Evolutionary conservation across 1,139 yeast genomes (phyloP).

Genomic region (Eremothecium sinecaudum): DNA sequence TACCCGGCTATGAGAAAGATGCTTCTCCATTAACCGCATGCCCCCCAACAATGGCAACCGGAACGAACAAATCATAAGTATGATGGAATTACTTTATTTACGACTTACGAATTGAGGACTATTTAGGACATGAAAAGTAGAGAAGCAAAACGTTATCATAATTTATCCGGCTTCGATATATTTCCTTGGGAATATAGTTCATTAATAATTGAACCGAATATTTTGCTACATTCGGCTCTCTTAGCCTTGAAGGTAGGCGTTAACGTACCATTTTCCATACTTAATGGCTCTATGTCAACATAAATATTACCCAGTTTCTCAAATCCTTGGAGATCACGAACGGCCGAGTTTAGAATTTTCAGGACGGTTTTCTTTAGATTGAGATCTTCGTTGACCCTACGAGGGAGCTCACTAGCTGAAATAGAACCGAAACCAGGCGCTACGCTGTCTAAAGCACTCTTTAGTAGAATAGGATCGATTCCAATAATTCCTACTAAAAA

Average conservation of each 20-base stretch:
- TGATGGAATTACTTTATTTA: no score
- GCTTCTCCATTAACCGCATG: no score
- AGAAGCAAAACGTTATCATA: conserved; percentile 4
- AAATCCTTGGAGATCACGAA: conserved; percentile 36
- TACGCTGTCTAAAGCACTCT: conserved; percentile 17
- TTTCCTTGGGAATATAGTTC: conserved; percentile 55
- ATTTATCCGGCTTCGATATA: conserved; percentile 23
- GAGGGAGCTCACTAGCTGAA: conserved; percentile 24
- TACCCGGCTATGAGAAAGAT: no score
- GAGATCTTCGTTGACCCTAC: conserved; percentile 23
- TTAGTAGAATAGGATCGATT: conserved; percentile 37
- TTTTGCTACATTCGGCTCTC: conserved; percentile 48
- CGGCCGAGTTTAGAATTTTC: conserved; percentile 24
- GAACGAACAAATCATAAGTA: no score
- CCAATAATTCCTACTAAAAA: conserved; percentile 59
- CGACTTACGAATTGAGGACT: no score
- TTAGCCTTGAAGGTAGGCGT: conserved; percentile 74
- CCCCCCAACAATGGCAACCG: no score
- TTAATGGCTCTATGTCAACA: conserved; percentile 58
- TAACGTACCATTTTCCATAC: conserved; percentile 49
- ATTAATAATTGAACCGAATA: conserved; percentile 41
- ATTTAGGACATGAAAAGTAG: no score
- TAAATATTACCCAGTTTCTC: conserved; percentile 57
- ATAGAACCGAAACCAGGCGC: conserved; percentile 12
- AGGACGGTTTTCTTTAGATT: conserved; percentile 23